Conservation (phyloP, 768 basidiomycete species). For the Paxillus rubicundulus region DNA sequence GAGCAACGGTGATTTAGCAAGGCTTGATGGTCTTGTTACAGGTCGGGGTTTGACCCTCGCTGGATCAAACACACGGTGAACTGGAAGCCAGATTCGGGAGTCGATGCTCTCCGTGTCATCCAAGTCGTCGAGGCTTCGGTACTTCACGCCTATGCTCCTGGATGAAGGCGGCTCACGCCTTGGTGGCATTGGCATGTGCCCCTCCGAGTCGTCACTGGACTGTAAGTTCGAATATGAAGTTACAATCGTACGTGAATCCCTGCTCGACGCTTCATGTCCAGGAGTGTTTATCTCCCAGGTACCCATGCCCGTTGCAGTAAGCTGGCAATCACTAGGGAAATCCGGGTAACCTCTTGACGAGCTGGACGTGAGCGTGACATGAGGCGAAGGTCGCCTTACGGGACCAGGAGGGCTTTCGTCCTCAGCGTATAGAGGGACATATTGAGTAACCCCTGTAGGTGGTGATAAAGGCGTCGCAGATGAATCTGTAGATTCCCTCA, state of each 20-base stretch:
- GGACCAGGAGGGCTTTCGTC: conserved; percentile 12
- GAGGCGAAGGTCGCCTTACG: conserved; percentile 9
- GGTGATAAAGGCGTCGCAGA: conserved; percentile 20
- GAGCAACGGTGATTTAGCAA: conserved; percentile 8
- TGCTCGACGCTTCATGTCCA: conserved; percentile 9
- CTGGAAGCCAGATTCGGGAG: conserved; percentile 29
- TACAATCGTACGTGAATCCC: not conserved
- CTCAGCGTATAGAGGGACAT: conserved; percentile 16
- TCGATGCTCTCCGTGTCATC: conserved; percentile 13
- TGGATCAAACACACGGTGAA: conserved; percentile 24
- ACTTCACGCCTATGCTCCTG: conserved; percentile 18
- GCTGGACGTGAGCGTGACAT: conserved; percentile 15
- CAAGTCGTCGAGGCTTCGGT: conserved; percentile 19
- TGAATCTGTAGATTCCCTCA: conserved; percentile 11
- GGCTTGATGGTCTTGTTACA: conserved; percentile 23
- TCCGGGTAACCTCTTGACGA: conserved; percentile 17
- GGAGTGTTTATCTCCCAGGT: not conserved
- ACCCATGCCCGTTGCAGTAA: not conserved
- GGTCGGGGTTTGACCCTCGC: conserved; percentile 25
- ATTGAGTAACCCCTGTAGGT: conserved; percentile 23
- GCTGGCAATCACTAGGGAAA: not conserved
- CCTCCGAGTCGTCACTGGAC: conserved; percentile 5
- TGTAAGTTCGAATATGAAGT: conserved; percentile 2
- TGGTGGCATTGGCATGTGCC: conserved; percentile 3
- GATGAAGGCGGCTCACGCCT: conserved; percentile 7